These are phyloP conservation scores for Adansonia rubrostipa DNA, from an alignment of 441 rosid species.

Conservation along the genomic window DNA sequence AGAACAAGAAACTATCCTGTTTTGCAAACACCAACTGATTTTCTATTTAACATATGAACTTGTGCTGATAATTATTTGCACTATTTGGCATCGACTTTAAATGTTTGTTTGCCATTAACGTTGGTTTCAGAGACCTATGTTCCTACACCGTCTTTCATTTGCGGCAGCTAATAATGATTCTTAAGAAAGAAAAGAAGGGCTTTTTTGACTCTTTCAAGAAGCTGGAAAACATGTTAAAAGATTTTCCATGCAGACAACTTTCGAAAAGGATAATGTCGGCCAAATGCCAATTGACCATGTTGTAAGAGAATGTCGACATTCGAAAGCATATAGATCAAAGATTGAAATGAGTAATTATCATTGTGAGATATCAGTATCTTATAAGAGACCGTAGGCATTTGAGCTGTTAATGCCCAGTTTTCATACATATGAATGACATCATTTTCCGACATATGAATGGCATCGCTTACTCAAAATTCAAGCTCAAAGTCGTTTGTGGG, in stretches of 20 bases:
- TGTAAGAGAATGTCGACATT: background rate
- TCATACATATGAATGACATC: no score
- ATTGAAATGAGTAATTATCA: background rate
- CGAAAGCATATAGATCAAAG: background rate
- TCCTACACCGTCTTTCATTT: background rate
- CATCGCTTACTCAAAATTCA: no score
- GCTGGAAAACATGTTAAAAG: background rate
- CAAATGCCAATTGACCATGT: background rate
- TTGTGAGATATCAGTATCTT: background rate
- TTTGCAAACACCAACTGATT: background rate
- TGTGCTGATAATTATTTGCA: no score
- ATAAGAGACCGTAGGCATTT: no score
- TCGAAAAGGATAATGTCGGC: background rate
- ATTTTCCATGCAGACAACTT: background rate
- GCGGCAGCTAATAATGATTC: background rate
- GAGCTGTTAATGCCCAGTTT: no score
- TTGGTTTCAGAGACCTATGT: background rate
- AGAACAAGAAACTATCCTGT: background rate
- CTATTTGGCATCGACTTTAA: background rate
- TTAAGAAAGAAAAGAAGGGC: background rate
- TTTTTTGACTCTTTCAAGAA: background rate
- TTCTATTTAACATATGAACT: background rate
- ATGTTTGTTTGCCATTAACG: background rate
- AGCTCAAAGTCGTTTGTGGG: no score
- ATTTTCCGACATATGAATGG: no score